These are phyloP conservation scores for Fagus sylvatica DNA, from an alignment of 306 rosid genomes.

Conservation along the genomic window DNA sequence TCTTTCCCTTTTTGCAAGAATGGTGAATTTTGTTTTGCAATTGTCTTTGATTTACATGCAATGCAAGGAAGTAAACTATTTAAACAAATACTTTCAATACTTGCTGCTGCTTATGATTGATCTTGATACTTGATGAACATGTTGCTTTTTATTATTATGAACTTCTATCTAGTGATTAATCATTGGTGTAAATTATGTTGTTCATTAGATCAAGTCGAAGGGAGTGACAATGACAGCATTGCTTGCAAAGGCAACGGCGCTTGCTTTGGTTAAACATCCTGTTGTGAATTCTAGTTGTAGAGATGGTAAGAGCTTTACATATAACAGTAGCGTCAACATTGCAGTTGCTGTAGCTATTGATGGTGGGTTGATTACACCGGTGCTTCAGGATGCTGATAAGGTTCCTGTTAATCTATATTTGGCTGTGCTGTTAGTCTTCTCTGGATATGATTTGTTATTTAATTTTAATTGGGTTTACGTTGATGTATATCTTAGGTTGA, in stretches of 20 bases:
- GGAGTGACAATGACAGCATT: slow-evolving; percentile 99
- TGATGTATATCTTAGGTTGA: slow-evolving; percentile 58
- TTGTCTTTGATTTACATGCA: background rate
- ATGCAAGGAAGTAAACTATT: background rate
- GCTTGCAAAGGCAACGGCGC: slow-evolving; percentile 98
- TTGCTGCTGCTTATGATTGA: background rate
- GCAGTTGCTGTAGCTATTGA: slow-evolving; percentile 95
- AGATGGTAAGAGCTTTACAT: slow-evolving; percentile 94
- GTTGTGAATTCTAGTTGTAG: slow-evolving; percentile 88
- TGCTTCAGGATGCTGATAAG: slow-evolving; percentile 96
- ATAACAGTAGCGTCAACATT: slow-evolving; percentile 80
- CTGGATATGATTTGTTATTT: background rate
- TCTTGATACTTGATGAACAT: slow-evolving; percentile 19
- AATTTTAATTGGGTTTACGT: slow-evolving; percentile 11
- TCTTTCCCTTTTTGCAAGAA: background rate
- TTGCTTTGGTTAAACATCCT: slow-evolving; percentile 84
- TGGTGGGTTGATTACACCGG: slow-evolving; percentile 92
- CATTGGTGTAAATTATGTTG: slow-evolving; percentile 6
- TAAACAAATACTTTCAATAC: too few species aligned
- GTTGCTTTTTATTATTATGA: background rate
- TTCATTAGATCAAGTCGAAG: slow-evolving; percentile 75
- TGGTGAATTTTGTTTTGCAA: background rate
- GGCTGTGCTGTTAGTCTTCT: slow-evolving; percentile 17
- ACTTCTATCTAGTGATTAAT: slow-evolving; percentile 1
- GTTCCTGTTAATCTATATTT: slow-evolving; percentile 32